Evolutionary conservation across 2,329 filamentous ascomycete genomes (phyloP), one percentile per base, ranked within the genome.

Genomic region (Xylariaceae sp.): DNA sequence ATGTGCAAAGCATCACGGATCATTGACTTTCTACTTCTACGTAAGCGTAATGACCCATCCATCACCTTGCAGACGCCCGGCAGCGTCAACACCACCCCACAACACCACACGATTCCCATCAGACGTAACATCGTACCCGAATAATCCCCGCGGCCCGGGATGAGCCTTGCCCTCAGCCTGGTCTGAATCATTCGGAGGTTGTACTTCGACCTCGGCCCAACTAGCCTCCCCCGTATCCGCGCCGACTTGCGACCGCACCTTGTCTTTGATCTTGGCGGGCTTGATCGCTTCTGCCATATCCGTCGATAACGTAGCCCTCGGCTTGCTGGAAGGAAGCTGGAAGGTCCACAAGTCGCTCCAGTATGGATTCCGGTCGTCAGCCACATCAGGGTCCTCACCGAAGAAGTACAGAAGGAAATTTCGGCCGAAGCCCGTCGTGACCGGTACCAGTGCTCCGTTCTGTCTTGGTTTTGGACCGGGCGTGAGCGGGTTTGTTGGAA

Each of bases 351-450:
- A 66, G 48, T 78, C 76, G 37, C 54, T 57, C 35, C 64, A 65
- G 7, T 55, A 52, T 5, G 54, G 44, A 3, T 53, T 43, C 5
- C 50, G 57, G 6, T 56, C 46, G 16, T 53, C 49, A 20, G 44
- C 37, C 59, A 35, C 42, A n/a, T 54, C 58, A 7, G 53, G 57
- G 14, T 46, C 43, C 32, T 67, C 64, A 6, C 76, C 76, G 12
- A 76, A 71, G 44, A 79, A 60, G 33, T 75, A 72, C 2, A 78
- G 59, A 1, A 80, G 65, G 53, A 77, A 79, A 33, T 72, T 64
- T 8, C 76, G 67, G 5, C 75, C 76, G 48, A 74, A 71, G 8
- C 75, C 76, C 0, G 75, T 77, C 0, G 68, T 70, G 7, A 79
- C 58, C 8, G 69, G 67, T 2, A 73, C 54, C 8, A 79, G 56